These are phyloP conservation scores for Syzygium aqueum DNA, from an alignment of 345 rosid species.

Conservation along the genomic window DNA sequence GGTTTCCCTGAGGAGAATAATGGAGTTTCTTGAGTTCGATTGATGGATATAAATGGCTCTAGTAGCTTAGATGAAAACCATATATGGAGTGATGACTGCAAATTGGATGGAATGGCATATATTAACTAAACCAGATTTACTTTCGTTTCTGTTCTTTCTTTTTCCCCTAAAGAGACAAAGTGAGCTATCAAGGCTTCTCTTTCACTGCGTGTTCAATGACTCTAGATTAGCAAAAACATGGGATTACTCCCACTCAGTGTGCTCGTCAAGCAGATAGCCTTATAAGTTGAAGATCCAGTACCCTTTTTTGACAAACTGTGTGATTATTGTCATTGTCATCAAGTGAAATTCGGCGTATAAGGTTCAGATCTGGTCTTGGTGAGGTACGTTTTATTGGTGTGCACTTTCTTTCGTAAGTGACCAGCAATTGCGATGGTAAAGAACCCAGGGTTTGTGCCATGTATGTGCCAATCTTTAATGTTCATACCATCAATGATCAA, in stretches of 20 bases:
- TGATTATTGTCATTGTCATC: neutral
- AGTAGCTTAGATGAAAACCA: neutral
- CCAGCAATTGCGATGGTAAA: neutral
- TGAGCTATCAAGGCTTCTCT: neutral
- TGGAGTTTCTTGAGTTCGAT: neutral
- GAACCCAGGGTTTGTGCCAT: neutral
- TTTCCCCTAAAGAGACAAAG: neutral
- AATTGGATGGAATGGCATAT: neutral
- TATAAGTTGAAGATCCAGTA: neutral
- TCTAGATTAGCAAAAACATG: neutral
- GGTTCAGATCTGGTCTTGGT: neutral
- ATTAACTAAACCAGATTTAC: neutral
- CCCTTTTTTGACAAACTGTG: neutral
- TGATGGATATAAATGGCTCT: neutral
- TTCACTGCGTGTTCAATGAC: neutral
- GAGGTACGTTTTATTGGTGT: neutral
- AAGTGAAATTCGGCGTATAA: neutral
- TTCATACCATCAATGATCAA: neutral
- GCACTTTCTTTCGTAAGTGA: neutral
- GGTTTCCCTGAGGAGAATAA: neutral
- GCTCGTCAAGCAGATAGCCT: neutral
- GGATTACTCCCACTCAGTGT: neutral
- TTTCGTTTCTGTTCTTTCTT: neutral
- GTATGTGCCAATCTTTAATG: neutral
- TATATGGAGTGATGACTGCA: neutral